These are phyloP conservation scores for Bullera alba DNA, from an alignment of 768 basidiomycete species.

Conservation along the genomic window DNA sequence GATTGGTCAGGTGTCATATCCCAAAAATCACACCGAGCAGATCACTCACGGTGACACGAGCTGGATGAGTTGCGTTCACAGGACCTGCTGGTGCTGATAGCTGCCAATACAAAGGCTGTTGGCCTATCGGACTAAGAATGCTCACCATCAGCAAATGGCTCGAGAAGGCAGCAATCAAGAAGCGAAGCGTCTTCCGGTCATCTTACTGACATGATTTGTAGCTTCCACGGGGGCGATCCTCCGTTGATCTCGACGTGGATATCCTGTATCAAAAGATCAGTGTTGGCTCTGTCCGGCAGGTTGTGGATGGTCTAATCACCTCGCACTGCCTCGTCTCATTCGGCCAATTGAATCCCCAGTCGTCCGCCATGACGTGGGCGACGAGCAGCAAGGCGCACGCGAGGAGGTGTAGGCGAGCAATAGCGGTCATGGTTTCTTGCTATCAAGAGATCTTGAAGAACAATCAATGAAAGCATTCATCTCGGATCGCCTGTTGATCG, in stretches of 20 bases:
- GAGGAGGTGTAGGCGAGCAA: too few species aligned
- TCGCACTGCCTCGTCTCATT: slow-evolving; percentile 21
- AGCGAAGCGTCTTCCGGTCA: neutral
- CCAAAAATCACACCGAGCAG: neutral
- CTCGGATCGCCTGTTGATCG: too few species aligned
- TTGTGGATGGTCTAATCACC: slow-evolving; percentile 9
- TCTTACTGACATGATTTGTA: neutral
- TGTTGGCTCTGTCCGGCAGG: neutral
- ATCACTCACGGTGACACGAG: neutral
- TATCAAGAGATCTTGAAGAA: too few species aligned
- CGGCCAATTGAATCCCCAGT: slow-evolving; percentile 27
- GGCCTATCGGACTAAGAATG: neutral
- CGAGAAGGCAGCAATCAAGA: too few species aligned
- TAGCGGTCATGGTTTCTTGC: too few species aligned
- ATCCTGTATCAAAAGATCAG: neutral
- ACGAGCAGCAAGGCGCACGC: too few species aligned
- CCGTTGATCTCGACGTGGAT: neutral
- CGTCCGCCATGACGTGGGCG: too few species aligned
- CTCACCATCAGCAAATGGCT: neutral
- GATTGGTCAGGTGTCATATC: too few species aligned
- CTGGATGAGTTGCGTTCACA: neutral
- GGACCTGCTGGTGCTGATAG: neutral
- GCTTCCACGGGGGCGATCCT: neutral
- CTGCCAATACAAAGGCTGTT: neutral
- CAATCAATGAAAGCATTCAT: too few species aligned